Base-by-base conservation (phyloP, 2,329 filamentous ascomycete species). In the Magnaporthales sp. region DNA sequence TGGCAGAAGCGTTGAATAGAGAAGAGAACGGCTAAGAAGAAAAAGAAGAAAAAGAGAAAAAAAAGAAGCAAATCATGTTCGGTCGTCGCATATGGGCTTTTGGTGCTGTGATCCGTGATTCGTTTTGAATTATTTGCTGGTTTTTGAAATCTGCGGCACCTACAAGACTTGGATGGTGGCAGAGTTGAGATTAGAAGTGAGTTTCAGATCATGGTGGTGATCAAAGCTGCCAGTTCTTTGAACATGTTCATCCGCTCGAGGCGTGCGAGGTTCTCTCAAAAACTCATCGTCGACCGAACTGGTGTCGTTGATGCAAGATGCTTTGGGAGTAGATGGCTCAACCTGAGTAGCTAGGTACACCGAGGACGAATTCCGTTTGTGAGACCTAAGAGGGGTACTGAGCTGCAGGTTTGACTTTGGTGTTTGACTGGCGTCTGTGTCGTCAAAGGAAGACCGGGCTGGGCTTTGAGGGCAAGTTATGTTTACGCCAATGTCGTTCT, bases 401-500 rank as follows among this genome's bases (percentile, higher is more conserved):
- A 27, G 56, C 31, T 27, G 51, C 32, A 22, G 32, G 22, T 10
- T n/a, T 51, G 19, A 38, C 63, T 56, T 66, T 65, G 22, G 56
- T 22, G 58, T 19, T n/a, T 26, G 24, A 30, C 62, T 26, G 24
- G 56, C 58, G n/a, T 61, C 38, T n/a, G 56, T 32, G 9, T 8
- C 9, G 19, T 76, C 73, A 67, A 85, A 86, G 0, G 83, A 80
- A 66, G 81, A 79, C 66, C 81, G 78, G 6, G 84, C 74, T 15
- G 85, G 84, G 71, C 83, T 87, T 70, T 76, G 77, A 11, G 84
- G 74, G n/a, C 74, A 75, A 68, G 70, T 75, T 2, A 91, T 75
- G 79, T 94, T 75, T 1, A 26, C 63, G 78, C 87, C 73, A 83
- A 91, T 80, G 77, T 91, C 77, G 75, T 84, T 74, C 73, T 79